These are phyloP conservation scores for Colletotrichum phormii DNA, from an alignment of 2,329 filamentous ascomycete species.

Conservation along the genomic window DNA sequence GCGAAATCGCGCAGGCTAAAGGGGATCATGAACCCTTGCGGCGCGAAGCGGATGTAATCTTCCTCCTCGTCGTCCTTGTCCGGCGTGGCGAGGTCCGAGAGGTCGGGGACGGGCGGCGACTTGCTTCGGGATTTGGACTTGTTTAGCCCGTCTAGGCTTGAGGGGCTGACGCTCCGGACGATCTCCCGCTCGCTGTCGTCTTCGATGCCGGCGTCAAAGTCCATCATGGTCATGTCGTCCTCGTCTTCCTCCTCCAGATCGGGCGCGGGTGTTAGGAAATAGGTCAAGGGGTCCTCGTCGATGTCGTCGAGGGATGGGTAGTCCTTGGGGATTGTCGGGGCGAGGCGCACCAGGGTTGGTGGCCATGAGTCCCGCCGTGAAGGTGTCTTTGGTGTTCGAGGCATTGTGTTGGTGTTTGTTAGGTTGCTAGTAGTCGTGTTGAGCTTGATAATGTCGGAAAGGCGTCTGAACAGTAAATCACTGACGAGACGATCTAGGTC, in stretches of 20 bases:
- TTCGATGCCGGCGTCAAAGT: conserved; percentile 70
- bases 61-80: conserved; percentile 60
- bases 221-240: conserved; percentile 56
- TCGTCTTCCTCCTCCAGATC: conserved; percentile 54
- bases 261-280: conserved; percentile 65
- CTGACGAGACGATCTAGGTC: conserved; percentile 18
- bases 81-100: conserved; percentile 55
- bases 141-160: conserved; percentile 63
- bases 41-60: conserved; percentile 62
- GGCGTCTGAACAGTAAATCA: conserved; percentile 22
- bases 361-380: conserved; percentile 62
- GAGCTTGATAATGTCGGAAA: not conserved
- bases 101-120: conserved; percentile 50
- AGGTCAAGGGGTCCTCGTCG: conserved; percentile 65
- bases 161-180: conserved; percentile 68
- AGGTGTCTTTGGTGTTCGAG: conserved; percentile 45
- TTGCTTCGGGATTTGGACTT: conserved; percentile 50
- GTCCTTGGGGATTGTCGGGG: conserved; percentile 54
- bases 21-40: conserved; percentile 52
- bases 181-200: conserved; percentile 58
- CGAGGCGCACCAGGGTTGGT: conserved; percentile 61
- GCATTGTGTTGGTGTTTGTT: conserved; percentile 45
- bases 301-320: conserved; percentile 60
- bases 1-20: conserved; percentile 56
- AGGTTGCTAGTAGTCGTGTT: not conserved